Base-by-base conservation (phyloP, 345 rosid genomes). In the Eutrema yunnanense region DNA sequence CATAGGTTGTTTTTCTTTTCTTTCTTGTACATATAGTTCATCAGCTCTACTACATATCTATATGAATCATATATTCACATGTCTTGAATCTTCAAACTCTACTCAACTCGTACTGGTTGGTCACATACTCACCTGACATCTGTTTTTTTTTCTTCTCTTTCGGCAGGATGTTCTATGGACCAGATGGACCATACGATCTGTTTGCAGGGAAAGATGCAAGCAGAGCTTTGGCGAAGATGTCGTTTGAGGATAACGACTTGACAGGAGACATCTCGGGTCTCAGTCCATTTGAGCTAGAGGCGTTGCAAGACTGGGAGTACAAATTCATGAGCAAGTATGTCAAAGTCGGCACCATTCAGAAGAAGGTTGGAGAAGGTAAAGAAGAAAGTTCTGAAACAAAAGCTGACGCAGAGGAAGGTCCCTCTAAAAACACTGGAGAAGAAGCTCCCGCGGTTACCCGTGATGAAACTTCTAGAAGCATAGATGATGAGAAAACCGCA, bases 151-250 rank as follows among this genome's bases (percentile, higher is more conserved):
- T 48, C n/a, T n/a, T 26, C 27, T 30, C 8, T 7, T 40, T 59
- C 73, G 81, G 69, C 84, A 96, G 99, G 78, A 84, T 88, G 98
- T 96, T 96, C 69, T 96, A 96, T 74, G 99, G 99, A 67, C 99
- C 99, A 8, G 99, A 95, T 6, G 99, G 99, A 16, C 95, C 97
- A 9, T 96, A 96, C 50, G 97, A 97, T 5, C 74, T 92, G 66
- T 96, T 96, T 76, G 97, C 98, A 2, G 97, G 99, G 50, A 96
- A 87, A 80, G 99, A 96, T 67, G 98, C 99, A 1, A 96, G 98
- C 86, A 82, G 95, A 74, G 99, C 99, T 57, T 88, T 96, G 11
- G 98, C 99, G 2, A 96, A 92, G 87, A 96, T 96, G 98, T 96
- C 98, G 11, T 96, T 96, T 34, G 99, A 96, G 58, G 97, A 90